Conservation (phyloP, 148 eudicot genomes). For the Diospyros kaki region DNA sequence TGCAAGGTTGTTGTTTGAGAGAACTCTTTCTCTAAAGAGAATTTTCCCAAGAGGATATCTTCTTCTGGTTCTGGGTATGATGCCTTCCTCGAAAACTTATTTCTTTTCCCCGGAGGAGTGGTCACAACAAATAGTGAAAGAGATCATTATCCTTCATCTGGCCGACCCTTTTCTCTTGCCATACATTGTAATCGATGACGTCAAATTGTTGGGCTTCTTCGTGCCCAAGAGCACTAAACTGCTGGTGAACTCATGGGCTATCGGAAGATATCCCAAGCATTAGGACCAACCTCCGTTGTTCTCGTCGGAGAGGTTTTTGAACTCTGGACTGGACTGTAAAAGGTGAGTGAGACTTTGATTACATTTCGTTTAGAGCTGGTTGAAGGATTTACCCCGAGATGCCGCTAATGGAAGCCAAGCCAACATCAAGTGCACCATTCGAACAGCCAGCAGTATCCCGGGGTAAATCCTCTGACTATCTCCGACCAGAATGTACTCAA, state of each 20-base stretch:
- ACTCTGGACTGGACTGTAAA: not conserved
- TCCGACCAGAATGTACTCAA: constrained; percentile 15
- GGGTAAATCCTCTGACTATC: constrained; percentile 14
- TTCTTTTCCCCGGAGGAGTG: no score
- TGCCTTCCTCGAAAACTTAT: no score
- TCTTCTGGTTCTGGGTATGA: no score
- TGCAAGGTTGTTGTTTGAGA: no score
- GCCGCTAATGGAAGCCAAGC: constrained; percentile 1
- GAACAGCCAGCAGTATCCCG: constrained; percentile 3
- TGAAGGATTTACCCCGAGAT: constrained; percentile 13
- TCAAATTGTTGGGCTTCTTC: constrained; percentile 5
- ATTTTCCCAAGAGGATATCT: no score
- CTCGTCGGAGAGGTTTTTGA: constrained; percentile 14
- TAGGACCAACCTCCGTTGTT: constrained; percentile 10
- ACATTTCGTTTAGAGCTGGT: constrained; percentile 14
- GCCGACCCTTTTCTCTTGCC: constrained; percentile 12
- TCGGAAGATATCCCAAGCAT: constrained; percentile 11
- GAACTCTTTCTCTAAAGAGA: no score
- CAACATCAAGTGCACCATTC: constrained; percentile 13
- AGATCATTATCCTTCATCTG: constrained; percentile 18
- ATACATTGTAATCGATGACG: not conserved
- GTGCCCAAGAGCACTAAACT: constrained; percentile 7
- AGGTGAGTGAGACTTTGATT: constrained; percentile 11
- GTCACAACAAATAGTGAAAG: not conserved
- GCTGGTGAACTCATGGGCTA: constrained; percentile 15